Conservation (phyloP, 2,329 filamentous ascomycete species). For the Helicocarpus griseus region DNA sequence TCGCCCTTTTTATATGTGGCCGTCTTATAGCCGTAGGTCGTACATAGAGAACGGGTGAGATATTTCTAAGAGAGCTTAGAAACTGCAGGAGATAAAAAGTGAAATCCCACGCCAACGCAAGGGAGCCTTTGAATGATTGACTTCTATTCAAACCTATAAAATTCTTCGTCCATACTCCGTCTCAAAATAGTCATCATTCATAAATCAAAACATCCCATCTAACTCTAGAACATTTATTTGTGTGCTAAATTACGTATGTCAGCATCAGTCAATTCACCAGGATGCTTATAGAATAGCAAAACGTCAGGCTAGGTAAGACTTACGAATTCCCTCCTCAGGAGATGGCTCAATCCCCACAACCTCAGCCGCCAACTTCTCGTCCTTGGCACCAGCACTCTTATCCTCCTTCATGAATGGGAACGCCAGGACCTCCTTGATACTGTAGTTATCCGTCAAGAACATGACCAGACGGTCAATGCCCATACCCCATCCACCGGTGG, state of each 20-base stretch:
- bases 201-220: not conserved
- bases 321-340: constrained; percentile 51
- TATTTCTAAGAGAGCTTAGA: not conserved
- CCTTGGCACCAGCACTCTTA: constrained; percentile 38
- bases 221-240: constrained; percentile 6
- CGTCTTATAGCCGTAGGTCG: not conserved
- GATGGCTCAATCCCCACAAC: constrained; percentile 50
- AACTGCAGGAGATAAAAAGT: not conserved
- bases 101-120: not conserved
- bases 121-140: not conserved
- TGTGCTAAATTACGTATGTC: constrained; percentile 7
- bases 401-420: constrained; percentile 99
- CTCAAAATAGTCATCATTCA: not conserved
- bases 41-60: not conserved
- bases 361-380: constrained; percentile 47
- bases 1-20: not conserved
- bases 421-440: constrained; percentile 87
- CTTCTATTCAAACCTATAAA: not conserved
- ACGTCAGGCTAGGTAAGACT: constrained; percentile 16
- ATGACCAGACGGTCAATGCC: constrained; percentile 90
- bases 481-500: constrained; percentile 93
- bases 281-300: not conserved
- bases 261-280: not conserved
- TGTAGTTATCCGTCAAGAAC: constrained; percentile 94
- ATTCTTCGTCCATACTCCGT: not conserved